These are phyloP conservation scores for Wickerhamomyces mucosus DNA, from an alignment of 805 yeast genomes.

Conservation along the genomic window DNA sequence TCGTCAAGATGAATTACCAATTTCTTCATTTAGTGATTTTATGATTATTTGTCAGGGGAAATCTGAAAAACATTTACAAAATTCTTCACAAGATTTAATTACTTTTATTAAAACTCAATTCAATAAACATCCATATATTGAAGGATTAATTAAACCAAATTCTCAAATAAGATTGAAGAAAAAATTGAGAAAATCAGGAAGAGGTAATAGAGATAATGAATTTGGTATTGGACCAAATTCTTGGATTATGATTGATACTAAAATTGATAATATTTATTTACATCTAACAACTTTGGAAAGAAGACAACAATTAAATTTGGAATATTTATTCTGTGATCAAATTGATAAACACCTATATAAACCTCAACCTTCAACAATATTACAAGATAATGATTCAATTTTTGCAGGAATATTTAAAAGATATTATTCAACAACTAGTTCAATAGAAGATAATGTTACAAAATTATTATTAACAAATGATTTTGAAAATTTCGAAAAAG, in stretches of 20 bases:
- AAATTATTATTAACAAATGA: slow-evolving; percentile 11
- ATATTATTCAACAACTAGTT: slow-evolving; percentile 24
- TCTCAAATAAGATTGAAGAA: slow-evolving; percentile 41
- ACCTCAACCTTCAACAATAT: slow-evolving; percentile 4
- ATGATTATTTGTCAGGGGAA: slow-evolving; percentile 69
- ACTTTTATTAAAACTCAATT: slow-evolving; percentile 46
- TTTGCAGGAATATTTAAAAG: slow-evolving; percentile 35
- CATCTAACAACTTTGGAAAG: slow-evolving; percentile 69
- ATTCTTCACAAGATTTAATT: slow-evolving; percentile 54
- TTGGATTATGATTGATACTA: slow-evolving; percentile 77
- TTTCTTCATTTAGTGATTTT: slow-evolving; percentile 32
- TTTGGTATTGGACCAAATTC: slow-evolving; percentile 52
- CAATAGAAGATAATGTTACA: slow-evolving; percentile 6
- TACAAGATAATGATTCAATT: slow-evolving; percentile 26
- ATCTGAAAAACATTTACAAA: slow-evolving; percentile 64
- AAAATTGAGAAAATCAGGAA: slow-evolving; percentile 32
- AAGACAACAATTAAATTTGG: slow-evolving; percentile 60
- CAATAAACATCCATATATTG: slow-evolving; percentile 41
- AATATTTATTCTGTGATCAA: slow-evolving; percentile 43
- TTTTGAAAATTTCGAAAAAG: slow-evolving; percentile 2
- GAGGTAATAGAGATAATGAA: slow-evolving; percentile 42
- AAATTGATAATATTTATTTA: slow-evolving; percentile 50
- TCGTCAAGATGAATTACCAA: slow-evolving; percentile 25
- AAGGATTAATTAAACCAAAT: slow-evolving; percentile 61
- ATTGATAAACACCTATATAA: slow-evolving; percentile 24